Conservation (phyloP, 345 rosid species). For the Theobroma cacao region DNA sequence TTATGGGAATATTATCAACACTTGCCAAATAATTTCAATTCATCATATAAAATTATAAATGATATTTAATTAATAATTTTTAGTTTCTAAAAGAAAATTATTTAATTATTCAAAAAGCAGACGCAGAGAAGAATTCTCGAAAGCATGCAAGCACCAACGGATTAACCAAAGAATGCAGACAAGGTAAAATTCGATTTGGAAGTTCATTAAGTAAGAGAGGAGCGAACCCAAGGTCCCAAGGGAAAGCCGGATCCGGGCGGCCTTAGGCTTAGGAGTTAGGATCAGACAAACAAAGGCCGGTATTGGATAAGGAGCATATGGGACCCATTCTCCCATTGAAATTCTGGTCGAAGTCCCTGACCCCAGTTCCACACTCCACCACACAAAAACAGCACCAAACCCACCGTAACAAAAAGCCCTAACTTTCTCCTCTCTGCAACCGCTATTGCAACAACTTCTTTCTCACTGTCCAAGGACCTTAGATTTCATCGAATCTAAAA, state of each 20-base stretch:
- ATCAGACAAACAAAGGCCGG: background rate
- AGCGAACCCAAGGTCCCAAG: background rate
- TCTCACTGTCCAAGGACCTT: background rate
- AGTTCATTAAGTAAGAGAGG: background rate
- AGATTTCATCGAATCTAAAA: constrained; percentile 3
- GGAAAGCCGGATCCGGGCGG: background rate
- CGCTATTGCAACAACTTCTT: background rate
- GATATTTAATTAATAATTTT: no score
- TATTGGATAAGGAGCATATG: constrained; percentile 22
- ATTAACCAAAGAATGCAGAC: no score
- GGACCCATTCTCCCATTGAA: constrained; percentile 17
- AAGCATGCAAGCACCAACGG: no score
- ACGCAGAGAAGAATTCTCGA: no score
- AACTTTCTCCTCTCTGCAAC: background rate
- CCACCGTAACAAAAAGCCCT: background rate
- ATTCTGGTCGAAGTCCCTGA: constrained; percentile 6
- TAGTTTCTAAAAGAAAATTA: no score
- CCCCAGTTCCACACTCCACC: constrained; percentile 3
- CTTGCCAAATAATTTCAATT: no score
- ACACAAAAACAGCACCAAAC: constrained; percentile 4
- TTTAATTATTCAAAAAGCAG: no score
- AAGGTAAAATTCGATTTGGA: background rate
- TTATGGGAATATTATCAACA: no score
- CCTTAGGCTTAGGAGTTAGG: background rate
- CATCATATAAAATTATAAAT: no score